A percentile compares a stretch with the other conserved stretches of the same genome.
Conservation (phyloP, 495 filamentous ascomycete species). For the Aspergillus taichungensis region DNA sequence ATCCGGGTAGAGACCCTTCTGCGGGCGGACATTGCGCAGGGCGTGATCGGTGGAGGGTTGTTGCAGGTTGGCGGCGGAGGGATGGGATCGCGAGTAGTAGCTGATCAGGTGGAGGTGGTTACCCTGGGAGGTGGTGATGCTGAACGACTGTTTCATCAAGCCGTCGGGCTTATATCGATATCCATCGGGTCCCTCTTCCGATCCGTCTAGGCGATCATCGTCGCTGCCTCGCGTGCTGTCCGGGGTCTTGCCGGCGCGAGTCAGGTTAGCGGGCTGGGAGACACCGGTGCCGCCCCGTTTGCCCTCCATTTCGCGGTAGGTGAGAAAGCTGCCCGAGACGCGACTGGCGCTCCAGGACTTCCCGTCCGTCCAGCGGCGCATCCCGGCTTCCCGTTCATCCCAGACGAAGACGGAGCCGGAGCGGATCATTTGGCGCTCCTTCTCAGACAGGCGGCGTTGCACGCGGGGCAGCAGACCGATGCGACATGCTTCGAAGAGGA, state of each 20-base stretch:
- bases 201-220: conserved; percentile 59
- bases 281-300: conserved; percentile 66
- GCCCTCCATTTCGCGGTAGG: conserved; percentile 97
- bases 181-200: conserved; percentile 82
- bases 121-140: conserved; percentile 82
- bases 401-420: conserved; percentile 98
- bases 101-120: conserved; percentile 96
- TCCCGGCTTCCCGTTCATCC: conserved; percentile 97
- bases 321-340: conserved; percentile 95
- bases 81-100: conserved; percentile 77
- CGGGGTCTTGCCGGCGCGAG: conserved; percentile 66
- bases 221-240: conserved; percentile 73
- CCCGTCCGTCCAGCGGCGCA: conserved; percentile 97
- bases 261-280: conserved; percentile 37
- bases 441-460: conserved; percentile 88
- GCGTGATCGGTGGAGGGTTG: conserved; percentile 72
- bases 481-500: conserved; percentile 93
- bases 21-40: conserved; percentile 75
- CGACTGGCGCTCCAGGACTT: conserved; percentile 99
- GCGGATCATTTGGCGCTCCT: conserved; percentile 88
- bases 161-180: conserved; percentile 97
- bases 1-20: conserved; percentile 93
- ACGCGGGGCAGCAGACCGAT: conserved; percentile 84
- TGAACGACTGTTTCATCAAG: conserved; percentile 98
- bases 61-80: conserved; percentile 55